These are phyloP conservation scores for Leccinum ponderosum DNA, from an alignment of 1,284 basidiomycete genomes.

Conservation along the genomic window DNA sequence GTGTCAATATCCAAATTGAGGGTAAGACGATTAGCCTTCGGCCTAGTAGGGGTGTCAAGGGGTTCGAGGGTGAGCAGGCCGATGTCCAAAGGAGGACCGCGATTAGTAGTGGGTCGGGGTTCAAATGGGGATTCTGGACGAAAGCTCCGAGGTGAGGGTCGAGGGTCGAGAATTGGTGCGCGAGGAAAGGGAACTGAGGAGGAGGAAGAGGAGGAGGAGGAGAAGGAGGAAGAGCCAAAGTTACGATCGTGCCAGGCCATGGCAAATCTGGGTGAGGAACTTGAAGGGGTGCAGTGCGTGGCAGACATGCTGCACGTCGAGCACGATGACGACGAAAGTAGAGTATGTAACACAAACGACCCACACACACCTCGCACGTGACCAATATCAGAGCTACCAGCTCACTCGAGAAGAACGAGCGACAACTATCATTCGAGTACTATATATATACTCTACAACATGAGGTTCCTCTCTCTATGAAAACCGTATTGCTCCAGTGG, in stretches of 20 bases:
- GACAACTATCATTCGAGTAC: neutral
- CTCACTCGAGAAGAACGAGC: neutral
- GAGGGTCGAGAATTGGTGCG: constrained; percentile 4
- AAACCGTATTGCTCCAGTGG: constrained; percentile 33
- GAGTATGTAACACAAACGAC: neutral
- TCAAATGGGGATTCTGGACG: constrained; percentile 21
- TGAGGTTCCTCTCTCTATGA: constrained; percentile 22
- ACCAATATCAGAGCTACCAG: constrained; percentile 15
- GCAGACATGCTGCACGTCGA: constrained; percentile 34
- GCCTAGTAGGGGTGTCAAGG: constrained; percentile 5
- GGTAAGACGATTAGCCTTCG: constrained; percentile 16
- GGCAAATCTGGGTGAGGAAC: neutral
- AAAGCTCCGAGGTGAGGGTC: constrained; percentile 8
- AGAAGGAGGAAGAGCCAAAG: neutral
- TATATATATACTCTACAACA: constrained; percentile 23
- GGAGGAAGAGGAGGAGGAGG: constrained; percentile 4
- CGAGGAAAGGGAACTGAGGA: constrained; percentile 25
- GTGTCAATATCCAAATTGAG: constrained; percentile 26
- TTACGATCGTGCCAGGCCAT: neutral
- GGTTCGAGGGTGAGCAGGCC: constrained; percentile 10
- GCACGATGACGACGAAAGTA: constrained; percentile 2
- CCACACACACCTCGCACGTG: constrained; percentile 24
- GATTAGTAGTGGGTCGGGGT: constrained; percentile 13
- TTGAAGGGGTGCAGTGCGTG: constrained; percentile 30
- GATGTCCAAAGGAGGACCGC: constrained; percentile 14